Percentiles rank a stretch among this genome's conserved stretches.
These are phyloP conservation scores for Agaricus sinodeliciosus DNA, from an alignment of 768 basidiomycete species.

Conservation along the genomic window DNA sequence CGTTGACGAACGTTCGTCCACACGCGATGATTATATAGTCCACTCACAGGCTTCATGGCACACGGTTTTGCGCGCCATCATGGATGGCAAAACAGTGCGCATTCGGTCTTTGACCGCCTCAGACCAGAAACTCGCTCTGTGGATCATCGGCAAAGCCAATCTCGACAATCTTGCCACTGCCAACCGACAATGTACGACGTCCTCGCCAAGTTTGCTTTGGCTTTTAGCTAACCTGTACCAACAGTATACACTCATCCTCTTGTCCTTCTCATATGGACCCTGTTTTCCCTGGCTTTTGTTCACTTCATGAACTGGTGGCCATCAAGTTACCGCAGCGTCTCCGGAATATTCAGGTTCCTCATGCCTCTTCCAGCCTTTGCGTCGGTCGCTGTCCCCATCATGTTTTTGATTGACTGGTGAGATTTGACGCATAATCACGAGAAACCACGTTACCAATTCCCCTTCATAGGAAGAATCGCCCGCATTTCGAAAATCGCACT, in stretches of 20 bases:
- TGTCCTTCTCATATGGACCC: conserved; percentile 56
- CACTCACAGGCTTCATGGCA: background rate
- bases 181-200: conserved; percentile 44
- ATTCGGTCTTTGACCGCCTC: conserved; percentile 46
- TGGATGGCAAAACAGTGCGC: conserved; percentile 24
- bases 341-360: conserved; percentile 38
- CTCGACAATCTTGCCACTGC: conserved; percentile 66
- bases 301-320: conserved; percentile 69
- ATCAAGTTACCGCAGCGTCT: conserved; percentile 28
- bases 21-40: background rate
- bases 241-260: conserved; percentile 53
- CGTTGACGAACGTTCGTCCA: conserved; percentile 3
- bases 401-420: conserved; percentile 70
- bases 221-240: conserved; percentile 7
- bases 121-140: conserved; percentile 59
- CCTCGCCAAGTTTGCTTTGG: background rate
- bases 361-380: conserved; percentile 62
- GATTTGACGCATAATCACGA: conserved; percentile 12
- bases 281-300: conserved; percentile 50
- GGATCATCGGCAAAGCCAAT: conserved; percentile 55
- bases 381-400: conserved; percentile 51
- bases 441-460: background rate
- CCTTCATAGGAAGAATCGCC: conserved; percentile 59
- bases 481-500: conserved; percentile 51
- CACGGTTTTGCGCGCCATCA: background rate